Evolutionary conservation across 805 yeast species (phyloP).

Genomic region (Kregervanrija fluxuum): DNA sequence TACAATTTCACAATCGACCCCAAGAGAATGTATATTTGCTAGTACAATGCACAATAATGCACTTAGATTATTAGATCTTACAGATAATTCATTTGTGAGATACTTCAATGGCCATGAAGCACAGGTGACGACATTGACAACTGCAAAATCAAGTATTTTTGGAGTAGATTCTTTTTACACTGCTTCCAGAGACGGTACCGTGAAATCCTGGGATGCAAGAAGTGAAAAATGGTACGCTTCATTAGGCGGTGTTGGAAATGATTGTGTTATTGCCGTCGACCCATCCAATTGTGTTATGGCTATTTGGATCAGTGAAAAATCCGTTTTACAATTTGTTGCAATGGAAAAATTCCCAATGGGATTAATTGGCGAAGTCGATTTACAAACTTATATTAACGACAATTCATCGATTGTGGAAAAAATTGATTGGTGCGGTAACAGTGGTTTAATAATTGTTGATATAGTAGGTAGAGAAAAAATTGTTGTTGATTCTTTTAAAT

Average conservation of each 20-base stretch:
- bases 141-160: conserved; percentile 56
- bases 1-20: conserved; percentile 43
- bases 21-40: conserved; percentile 63
- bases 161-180: conserved; percentile 34
- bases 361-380: conserved; percentile 21
- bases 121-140: conserved; percentile 60
- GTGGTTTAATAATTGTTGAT: conserved; percentile 52
- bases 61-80: conserved; percentile 67
- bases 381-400: conserved; percentile 26
- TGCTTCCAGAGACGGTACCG: conserved; percentile 67
- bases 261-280: conserved; percentile 58
- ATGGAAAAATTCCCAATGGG: conserved; percentile 13
- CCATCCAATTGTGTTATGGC: conserved; percentile 83
- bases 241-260: conserved; percentile 36
- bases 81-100: conserved; percentile 71
- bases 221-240: conserved; percentile 59
- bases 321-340: conserved; percentile 15
- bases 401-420: neutral
- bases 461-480: conserved; percentile 49
- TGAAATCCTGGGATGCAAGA: conserved; percentile 82
- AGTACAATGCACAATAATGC: conserved; percentile 76
- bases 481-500: conserved; percentile 29
- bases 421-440: conserved; percentile 36
- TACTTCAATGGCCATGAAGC: conserved; percentile 86
- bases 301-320: conserved; percentile 34